Conservation (phyloP, 2,329 filamentous ascomycete species). For the Talaromyces pinophilus region DNA sequence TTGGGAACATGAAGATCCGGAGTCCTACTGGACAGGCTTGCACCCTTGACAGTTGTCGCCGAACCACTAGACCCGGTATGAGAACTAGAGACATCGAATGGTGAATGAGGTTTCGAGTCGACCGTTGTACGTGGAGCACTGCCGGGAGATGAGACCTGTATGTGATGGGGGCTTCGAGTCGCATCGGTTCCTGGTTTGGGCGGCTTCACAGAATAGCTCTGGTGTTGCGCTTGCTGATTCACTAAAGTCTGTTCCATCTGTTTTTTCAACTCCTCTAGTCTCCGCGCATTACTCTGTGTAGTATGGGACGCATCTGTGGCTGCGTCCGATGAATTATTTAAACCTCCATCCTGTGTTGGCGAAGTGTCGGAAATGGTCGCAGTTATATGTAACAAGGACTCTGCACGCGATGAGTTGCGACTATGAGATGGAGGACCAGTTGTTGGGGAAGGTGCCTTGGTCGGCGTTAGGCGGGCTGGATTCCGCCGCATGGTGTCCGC, state of each 20-base stretch:
- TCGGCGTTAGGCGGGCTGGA: conserved; percentile 44
- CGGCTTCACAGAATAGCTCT: conserved; percentile 23
- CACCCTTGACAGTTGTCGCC: conserved; percentile 34
- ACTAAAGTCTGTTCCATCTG: conserved; percentile 47
- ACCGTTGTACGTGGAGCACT: conserved; percentile 15
- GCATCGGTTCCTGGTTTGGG: conserved; percentile 19
- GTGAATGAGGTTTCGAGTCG: conserved; percentile 32
- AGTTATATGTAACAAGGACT: conserved; percentile 19
- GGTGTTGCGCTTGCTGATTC: conserved; percentile 44
- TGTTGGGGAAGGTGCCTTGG: conserved; percentile 38
- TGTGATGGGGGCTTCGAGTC: background rate
- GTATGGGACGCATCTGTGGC: conserved; percentile 32
- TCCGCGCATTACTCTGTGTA: conserved; percentile 38
- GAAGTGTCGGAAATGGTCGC: conserved; percentile 11
- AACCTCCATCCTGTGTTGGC: background rate
- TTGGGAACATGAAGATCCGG: conserved; percentile 29
- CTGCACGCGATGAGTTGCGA: conserved; percentile 28
- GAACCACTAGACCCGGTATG: conserved; percentile 37
- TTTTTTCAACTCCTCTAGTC: conserved; percentile 43
- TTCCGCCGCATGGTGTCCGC: conserved; percentile 31
- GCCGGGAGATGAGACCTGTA: background rate
- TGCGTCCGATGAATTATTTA: conserved; percentile 25
- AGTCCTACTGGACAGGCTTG: conserved; percentile 27
- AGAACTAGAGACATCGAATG: conserved; percentile 21
- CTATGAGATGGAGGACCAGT: conserved; percentile 31